phyloP scores from a whole-genome alignment of 257 asterid species.

The Fraxinus cuspidata region DNA sequence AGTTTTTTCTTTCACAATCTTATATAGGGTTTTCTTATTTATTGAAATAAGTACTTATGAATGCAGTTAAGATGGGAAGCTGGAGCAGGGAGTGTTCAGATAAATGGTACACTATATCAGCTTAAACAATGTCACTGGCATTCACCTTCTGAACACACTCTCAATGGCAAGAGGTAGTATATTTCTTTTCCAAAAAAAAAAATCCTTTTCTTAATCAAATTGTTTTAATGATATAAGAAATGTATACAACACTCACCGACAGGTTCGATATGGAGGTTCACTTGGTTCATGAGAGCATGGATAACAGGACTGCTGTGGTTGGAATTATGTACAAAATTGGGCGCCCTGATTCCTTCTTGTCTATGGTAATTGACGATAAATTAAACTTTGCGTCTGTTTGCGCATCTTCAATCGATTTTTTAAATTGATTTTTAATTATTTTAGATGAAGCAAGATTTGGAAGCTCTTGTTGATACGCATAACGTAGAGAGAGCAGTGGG shows the following conservation, averaged over 20 bases:
- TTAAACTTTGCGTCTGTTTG: neutral
- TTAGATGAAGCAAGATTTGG: slow-evolving; percentile 41
- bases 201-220: neutral
- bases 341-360: slow-evolving; percentile 57
- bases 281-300: slow-evolving; percentile 58
- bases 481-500: slow-evolving; percentile 38
- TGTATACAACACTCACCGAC: neutral
- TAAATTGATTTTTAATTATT: neutral
- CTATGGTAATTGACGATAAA: slow-evolving; percentile 42
- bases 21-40: too few relatives aligned
- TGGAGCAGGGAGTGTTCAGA: slow-evolving; percentile 53
- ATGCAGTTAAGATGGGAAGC: slow-evolving; percentile 60
- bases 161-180: slow-evolving; percentile 59
- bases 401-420: neutral
- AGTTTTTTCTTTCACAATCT: too few relatives aligned
- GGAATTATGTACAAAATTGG: slow-evolving; percentile 70
- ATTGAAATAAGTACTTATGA: neutral
- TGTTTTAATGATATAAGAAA: neutral
- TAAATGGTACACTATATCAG: slow-evolving; percentile 54
- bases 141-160: slow-evolving; percentile 78
- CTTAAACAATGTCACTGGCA: slow-evolving; percentile 80
- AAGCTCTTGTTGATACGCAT: slow-evolving; percentile 17
- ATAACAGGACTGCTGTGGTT: slow-evolving; percentile 57
- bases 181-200: neutral
- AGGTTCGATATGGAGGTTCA: slow-evolving; percentile 76